Evolutionary conservation across 306 rosid species (phyloP).

Genomic region (Malus sieversii): DNA sequence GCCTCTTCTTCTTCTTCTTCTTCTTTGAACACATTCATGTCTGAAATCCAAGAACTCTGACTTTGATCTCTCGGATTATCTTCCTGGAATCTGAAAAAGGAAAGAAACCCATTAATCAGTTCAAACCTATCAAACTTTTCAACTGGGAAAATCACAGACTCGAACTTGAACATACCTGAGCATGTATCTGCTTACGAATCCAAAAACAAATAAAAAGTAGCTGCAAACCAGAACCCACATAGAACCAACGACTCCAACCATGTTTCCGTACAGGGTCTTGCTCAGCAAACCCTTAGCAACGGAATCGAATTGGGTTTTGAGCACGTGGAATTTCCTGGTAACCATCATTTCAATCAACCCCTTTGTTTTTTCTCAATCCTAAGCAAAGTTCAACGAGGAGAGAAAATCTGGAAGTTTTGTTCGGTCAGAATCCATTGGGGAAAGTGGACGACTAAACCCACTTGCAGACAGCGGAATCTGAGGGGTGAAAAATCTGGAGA

Average conservation of each 20-base stretch:
- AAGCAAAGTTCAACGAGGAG: conserved; percentile 16
- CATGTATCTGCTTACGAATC: conserved; percentile 26
- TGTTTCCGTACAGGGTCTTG: conserved; percentile 32
- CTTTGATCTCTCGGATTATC: not conserved
- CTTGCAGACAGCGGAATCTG: conserved; percentile 29
- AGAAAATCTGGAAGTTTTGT: conserved; percentile 5
- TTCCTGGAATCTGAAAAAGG: conserved; percentile 31
- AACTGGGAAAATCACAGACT: not conserved
- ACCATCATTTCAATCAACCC: conserved; percentile 32
- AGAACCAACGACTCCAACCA: conserved; percentile 34
- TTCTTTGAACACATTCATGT: not conserved
- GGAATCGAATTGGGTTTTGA: conserved; percentile 34
- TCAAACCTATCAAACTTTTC: not conserved
- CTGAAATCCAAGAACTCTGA: conserved; percentile 23
- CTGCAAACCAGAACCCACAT: conserved; percentile 25
- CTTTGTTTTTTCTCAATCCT: not conserved
- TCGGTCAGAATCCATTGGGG: conserved; percentile 14
- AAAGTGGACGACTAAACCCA: conserved; percentile 23
- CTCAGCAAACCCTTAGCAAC: conserved; percentile 15
- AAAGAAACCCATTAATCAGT: not conserved
- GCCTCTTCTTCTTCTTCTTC: too few relatives aligned
- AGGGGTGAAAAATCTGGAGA: conserved; percentile 17
- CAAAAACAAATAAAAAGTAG: conserved; percentile 26
- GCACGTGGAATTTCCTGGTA: conserved; percentile 17
- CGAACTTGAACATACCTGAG: conserved; percentile 36